A percentile compares a stretch with the other conserved stretches of the same genome.
Conservation (phyloP, 441 rosid species). For the Melastoma candidum region DNA sequence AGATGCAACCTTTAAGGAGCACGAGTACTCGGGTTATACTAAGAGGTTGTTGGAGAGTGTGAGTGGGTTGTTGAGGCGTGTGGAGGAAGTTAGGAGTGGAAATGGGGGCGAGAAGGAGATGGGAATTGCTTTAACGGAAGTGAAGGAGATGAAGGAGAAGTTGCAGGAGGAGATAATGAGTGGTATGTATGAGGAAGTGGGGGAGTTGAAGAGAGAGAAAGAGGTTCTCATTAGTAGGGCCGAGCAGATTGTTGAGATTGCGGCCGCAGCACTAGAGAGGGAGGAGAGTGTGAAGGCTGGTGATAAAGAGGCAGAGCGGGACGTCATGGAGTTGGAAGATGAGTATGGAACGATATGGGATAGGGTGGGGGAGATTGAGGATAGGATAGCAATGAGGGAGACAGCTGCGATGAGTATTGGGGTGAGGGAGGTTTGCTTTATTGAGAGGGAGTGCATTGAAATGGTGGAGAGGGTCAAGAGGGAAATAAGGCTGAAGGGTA, state of each 20-base stretch:
- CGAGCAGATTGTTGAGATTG: constrained; percentile 31
- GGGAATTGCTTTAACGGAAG: constrained; percentile 35
- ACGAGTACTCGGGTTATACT: constrained; percentile 45
- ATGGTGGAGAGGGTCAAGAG: constrained; percentile 50
- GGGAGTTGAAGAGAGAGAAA: constrained; percentile 40
- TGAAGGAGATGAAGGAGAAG: constrained; percentile 48
- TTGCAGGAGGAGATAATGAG: constrained; percentile 57
- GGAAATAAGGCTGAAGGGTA: constrained; percentile 37
- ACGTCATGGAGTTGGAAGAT: constrained; percentile 37
- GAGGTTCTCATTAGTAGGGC: constrained; percentile 35
- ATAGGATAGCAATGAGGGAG: constrained; percentile 49
- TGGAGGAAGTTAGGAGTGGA: constrained; percentile 53
- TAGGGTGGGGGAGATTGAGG: constrained; percentile 56
- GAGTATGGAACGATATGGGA: constrained; percentile 62
- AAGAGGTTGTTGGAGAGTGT: constrained; percentile 53
- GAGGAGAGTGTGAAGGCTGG: constrained; percentile 26
- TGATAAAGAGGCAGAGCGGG: constrained; percentile 30
- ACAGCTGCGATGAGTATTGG: constrained; percentile 56
- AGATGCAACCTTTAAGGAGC: constrained; percentile 28
- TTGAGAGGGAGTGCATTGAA: constrained; percentile 76
- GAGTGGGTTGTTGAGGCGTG: constrained; percentile 37
- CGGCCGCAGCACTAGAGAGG: constrained; percentile 27
- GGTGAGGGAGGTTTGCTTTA: constrained; percentile 68
- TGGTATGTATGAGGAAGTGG: constrained; percentile 37
- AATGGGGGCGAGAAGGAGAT: constrained; percentile 34